Conservation (phyloP, 2,329 filamentous ascomycete genomes). For the Colletotrichum scovillei region DNA sequence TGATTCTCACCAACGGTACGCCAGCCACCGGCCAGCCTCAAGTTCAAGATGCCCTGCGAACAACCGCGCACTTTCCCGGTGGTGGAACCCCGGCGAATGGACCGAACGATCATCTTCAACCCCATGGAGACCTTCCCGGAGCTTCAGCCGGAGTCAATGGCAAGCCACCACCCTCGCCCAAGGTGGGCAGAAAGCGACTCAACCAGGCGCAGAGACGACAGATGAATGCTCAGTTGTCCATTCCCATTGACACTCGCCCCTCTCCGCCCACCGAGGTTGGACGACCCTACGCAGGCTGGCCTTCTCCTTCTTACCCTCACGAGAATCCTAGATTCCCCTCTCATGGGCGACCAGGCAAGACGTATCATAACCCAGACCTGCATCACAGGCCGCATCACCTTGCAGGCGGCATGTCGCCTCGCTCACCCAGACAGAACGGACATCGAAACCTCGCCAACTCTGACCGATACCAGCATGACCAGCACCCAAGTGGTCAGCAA, state of each 20-base stretch:
- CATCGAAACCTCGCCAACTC: slow-evolving; percentile 37
- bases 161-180: slow-evolving; percentile 48
- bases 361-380: slow-evolving; percentile 7
- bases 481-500: neutral
- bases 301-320: slow-evolving; percentile 43
- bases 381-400: slow-evolving; percentile 12
- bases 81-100: neutral
- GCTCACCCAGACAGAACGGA: slow-evolving; percentile 41
- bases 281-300: slow-evolving; percentile 41
- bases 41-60: slow-evolving; percentile 28
- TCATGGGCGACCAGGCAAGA: neutral
- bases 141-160: slow-evolving; percentile 44
- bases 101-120: neutral
- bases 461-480: slow-evolving; percentile 19
- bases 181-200: slow-evolving; percentile 59
- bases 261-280: slow-evolving; percentile 39
- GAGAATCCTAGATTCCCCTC: slow-evolving; percentile 20
- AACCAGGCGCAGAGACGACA: slow-evolving; percentile 74
- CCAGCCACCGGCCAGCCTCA: slow-evolving; percentile 37
- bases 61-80: slow-evolving; percentile 16
- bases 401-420: neutral
- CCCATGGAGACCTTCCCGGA: neutral
- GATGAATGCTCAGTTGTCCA: slow-evolving; percentile 69
- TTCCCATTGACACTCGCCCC: slow-evolving; percentile 63
- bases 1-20: slow-evolving; percentile 67